Base-by-base conservation (phyloP, 2,329 filamentous ascomycete genomes). In the Botryosphaeria dothidea region DNA sequence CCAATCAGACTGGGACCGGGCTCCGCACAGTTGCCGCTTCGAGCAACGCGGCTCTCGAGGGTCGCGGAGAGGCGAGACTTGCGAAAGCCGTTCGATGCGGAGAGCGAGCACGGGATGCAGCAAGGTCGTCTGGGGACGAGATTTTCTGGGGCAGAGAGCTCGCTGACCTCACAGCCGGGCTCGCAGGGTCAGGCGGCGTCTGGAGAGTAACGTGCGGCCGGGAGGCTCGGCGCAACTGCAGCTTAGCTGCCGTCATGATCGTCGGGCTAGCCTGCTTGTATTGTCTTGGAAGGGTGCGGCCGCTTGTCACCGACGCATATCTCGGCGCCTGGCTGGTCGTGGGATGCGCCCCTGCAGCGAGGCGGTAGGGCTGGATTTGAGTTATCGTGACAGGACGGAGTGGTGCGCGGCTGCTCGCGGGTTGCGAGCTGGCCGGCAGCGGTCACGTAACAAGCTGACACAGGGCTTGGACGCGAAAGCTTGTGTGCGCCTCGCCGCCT, bases 201-300 rank as follows among this genome's bases (percentile, higher is more conserved):
- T 25, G 34, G 17, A 31, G 36, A 1, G 25, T 13, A 36, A 6
- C 17, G 23, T 36, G 38, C 29, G n/a, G n/a, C n/a, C n/a, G n/a
- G n/a, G 21, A 25, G 52, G 15, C n/a, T 58, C 54, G 54, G 36
- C 31, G 36, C 34, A 56, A 41, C 7, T 5, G 34, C 19, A 13
- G 15, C 49, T 49, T 58, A 46, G 41, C 56, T 45, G 56, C 38
- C 56, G 56, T 46, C 56, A 34, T 46, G 56, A 60, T 60, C 56
- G 54, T 23, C 54, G 54, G 54, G 23, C 54, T 57, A 57, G 36
- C 27, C 27, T 6, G 19, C 49, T 52, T 36, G 49, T 49, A 15
- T 19, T 21, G 43, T 5, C 43, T 46, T 46, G 43, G 43, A 13
- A 21, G 43, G 9, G 6, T 34, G 19, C 51, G 23, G 51, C 51